Evolutionary conservation across 306 rosid species (phyloP).

Genomic region (Lupinus albus): DNA sequence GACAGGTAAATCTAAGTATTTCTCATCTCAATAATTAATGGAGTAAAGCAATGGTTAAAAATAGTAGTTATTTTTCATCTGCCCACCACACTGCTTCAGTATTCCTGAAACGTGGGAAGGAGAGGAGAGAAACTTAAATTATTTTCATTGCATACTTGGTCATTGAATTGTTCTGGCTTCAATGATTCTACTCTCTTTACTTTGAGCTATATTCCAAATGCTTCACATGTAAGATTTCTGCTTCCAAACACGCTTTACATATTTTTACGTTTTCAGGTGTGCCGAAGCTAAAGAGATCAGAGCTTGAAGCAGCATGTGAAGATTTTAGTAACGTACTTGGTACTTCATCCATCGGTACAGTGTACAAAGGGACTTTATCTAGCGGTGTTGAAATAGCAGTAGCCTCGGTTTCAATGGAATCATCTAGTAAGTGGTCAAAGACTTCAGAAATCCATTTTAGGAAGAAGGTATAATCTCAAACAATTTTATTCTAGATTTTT

Average conservation of each 20-base stretch:
- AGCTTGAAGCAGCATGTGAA: slow-evolving; percentile 90
- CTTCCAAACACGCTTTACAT: slow-evolving; percentile 29
- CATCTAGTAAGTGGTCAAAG: slow-evolving; percentile 67
- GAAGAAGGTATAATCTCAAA: slow-evolving; percentile 67
- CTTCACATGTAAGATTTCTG: slow-evolving; percentile 23
- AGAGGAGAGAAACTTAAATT: background rate
- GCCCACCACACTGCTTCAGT: slow-evolving; percentile 16
- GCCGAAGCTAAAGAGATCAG: slow-evolving; percentile 88
- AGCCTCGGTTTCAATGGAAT: slow-evolving; percentile 57
- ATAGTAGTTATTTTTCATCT: slow-evolving; percentile 4
- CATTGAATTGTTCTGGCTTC: slow-evolving; percentile 34
- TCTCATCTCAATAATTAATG: slow-evolving; percentile 24
- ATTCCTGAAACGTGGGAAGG: slow-evolving; percentile 21
- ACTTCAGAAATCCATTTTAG: slow-evolving; percentile 71
- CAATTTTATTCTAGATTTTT: slow-evolving; percentile 7
- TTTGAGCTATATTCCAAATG: background rate
- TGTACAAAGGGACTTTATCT: slow-evolving; percentile 94
- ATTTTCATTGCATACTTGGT: slow-evolving; percentile 11
- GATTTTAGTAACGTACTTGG: slow-evolving; percentile 97
- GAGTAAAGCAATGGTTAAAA: slow-evolving; percentile 25
- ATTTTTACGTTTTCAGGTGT: slow-evolving; percentile 62
- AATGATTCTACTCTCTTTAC: slow-evolving; percentile 14
- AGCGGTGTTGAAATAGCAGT: slow-evolving; percentile 96
- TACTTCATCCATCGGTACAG: slow-evolving; percentile 69
- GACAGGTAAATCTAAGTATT: slow-evolving; percentile 59